Evolutionary conservation across 2,329 filamentous ascomycete species (phyloP).

Genomic region (Arthroderma uncinatum): DNA sequence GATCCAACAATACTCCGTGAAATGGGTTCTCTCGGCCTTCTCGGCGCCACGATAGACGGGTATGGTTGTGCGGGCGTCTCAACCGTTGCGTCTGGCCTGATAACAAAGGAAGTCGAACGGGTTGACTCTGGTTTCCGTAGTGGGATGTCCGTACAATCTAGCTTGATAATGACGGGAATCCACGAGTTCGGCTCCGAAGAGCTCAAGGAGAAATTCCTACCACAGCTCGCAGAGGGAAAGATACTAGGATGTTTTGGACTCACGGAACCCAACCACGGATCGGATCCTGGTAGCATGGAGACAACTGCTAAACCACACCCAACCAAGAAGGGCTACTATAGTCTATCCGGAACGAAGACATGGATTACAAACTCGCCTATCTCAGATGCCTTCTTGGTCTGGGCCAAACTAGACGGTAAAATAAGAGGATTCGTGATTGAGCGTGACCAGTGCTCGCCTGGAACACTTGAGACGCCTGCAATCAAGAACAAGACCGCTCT

Average conservation of each 20-base stretch:
- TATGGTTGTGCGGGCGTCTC: conserved; percentile 83
- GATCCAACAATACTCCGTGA: conserved; percentile 75
- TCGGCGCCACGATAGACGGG: conserved; percentile 75
- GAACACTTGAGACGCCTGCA: conserved; percentile 79
- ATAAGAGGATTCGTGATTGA: conserved; percentile 90
- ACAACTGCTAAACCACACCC: conserved; percentile 74
- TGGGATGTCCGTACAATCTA: conserved; percentile 87
- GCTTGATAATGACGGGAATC: conserved; percentile 86
- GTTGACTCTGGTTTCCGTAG: conserved; percentile 87
- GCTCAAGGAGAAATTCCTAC: conserved; percentile 74
- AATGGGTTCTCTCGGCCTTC: conserved; percentile 84
- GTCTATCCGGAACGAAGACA: conserved; percentile 72
- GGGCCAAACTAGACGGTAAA: conserved; percentile 90
- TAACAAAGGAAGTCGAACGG: conserved; percentile 79
- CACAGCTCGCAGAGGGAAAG: conserved; percentile 70
- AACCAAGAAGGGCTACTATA: conserved; percentile 68
- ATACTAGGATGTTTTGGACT: conserved; percentile 76
- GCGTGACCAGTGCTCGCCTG: conserved; percentile 68
- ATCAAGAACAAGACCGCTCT: conserved; percentile 95
- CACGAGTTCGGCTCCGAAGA: conserved; percentile 77
- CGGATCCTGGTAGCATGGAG: conserved; percentile 86
- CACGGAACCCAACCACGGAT: conserved; percentile 88
- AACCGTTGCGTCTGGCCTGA: conserved; percentile 77
- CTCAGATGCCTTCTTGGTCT: conserved; percentile 71
- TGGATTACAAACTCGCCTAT: conserved; percentile 96